Evolutionary conservation across 106 monocot species (phyloP).

Genomic region (Acorus gramineus): DNA sequence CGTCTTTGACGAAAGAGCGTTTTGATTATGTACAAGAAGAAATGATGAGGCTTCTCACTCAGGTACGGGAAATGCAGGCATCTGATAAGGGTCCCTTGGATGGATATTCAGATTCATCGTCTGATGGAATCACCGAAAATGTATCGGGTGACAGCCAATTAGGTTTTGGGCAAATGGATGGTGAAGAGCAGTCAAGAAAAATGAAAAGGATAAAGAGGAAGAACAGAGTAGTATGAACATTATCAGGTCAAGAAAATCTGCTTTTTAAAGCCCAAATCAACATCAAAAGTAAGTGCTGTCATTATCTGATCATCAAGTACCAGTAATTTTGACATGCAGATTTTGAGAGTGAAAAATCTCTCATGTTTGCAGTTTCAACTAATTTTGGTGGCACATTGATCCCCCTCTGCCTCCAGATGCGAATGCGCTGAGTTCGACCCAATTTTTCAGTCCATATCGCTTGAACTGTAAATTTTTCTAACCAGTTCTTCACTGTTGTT

Average conservation of each 20-base stretch:
- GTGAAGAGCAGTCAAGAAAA: slow-evolving; percentile 54
- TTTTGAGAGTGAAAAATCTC: no score
- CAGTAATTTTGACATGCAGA: no score
- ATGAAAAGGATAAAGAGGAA: slow-evolving; percentile 1
- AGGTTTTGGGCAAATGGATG: slow-evolving; percentile 18
- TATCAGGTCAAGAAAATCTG: background rate
- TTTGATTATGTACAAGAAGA: slow-evolving; percentile 71
- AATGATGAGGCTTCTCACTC: slow-evolving; percentile 52
- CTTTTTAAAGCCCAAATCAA: background rate
- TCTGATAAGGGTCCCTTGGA: slow-evolving; percentile 26
- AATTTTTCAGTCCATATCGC: no score
- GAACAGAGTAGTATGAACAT: background rate
- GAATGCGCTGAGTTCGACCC: no score
- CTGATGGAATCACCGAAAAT: slow-evolving; percentile 32
- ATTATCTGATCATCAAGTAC: no score
- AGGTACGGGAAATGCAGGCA: slow-evolving; percentile 52
- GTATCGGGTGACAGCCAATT: background rate
- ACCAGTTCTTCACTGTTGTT: no score
- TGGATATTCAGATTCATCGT: slow-evolving; percentile 17
- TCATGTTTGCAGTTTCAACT: no score
- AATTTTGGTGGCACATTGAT: no score
- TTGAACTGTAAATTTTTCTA: no score
- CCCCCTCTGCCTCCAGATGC: no score
- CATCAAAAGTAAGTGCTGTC: slow-evolving; percentile 4
- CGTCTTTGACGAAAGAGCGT: slow-evolving; percentile 55